A percentile compares a stretch with the other conserved stretches of the same genome.
Conservation (phyloP, 169 alveolate species). For the Toxoplasma gondii region DNA sequence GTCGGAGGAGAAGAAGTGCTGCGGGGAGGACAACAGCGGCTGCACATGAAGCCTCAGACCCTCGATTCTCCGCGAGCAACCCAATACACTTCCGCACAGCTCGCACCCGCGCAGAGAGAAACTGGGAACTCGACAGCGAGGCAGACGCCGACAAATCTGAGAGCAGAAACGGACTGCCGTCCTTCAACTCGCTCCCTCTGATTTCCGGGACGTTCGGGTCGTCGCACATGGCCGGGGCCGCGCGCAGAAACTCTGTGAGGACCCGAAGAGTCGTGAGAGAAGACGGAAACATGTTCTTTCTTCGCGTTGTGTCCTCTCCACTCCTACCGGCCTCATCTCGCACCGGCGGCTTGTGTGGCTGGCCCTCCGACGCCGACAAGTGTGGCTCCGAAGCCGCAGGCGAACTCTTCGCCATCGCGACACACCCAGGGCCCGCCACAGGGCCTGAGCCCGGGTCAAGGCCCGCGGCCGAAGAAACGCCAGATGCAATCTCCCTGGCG, state of each 20-base stretch:
- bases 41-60: constrained; percentile 47
- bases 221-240: not conserved
- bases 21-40: constrained; percentile 55
- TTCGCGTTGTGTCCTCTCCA: not conserved
- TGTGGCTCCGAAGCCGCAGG: not conserved
- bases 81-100: not conserved
- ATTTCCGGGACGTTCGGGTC: not conserved
- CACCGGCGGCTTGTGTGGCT: not conserved
- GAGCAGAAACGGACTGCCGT: not conserved
- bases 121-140: not conserved
- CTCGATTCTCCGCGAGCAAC: not conserved
- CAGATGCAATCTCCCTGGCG: not conserved
- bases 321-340: not conserved
- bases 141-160: not conserved
- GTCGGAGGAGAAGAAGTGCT: constrained; percentile 49
- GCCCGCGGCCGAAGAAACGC: not conserved
- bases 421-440: not conserved
- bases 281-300: not conserved
- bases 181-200: not conserved
- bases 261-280: not conserved
- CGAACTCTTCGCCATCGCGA: not conserved
- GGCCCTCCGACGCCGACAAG: not conserved
- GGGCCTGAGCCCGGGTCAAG: not conserved
- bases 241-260: not conserved
- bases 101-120: not conserved